Conservation (phyloP, 257 asterid species). For the Penstemon barbatus region DNA sequence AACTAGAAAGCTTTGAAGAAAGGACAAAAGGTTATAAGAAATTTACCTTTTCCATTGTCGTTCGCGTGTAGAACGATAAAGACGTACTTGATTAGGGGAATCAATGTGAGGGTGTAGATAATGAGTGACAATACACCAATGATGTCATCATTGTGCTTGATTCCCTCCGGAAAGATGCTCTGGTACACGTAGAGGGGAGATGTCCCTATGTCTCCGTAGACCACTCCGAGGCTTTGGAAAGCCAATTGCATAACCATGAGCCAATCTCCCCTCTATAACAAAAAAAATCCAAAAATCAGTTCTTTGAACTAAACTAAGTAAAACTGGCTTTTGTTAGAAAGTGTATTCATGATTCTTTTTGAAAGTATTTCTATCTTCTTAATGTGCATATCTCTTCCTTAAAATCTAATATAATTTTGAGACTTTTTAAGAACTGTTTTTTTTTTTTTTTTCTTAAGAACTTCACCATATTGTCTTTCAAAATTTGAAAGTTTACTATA, state of each 20-base stretch:
- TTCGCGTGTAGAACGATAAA: conserved; percentile 55
- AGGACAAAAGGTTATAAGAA: too few species aligned
- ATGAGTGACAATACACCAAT: conserved; percentile 55
- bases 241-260: conserved; percentile 43
- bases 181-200: conserved; percentile 58
- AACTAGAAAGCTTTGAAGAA: too few species aligned
- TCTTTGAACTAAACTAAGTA: background rate
- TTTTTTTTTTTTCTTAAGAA: too few species aligned
- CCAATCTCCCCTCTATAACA: conserved; percentile 33
- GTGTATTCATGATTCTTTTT: too few species aligned
- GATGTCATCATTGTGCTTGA: conserved; percentile 49
- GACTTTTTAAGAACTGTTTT: too few species aligned
- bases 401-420: too few species aligned
- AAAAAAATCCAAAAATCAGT: background rate
- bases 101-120: conserved; percentile 50
- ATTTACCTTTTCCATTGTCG: conserved; percentile 61
- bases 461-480: too few species aligned
- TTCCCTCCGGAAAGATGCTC: conserved; percentile 41
- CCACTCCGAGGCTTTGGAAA: conserved; percentile 62
- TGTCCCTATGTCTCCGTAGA: conserved; percentile 67
- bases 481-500: too few species aligned
- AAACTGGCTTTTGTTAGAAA: too few species aligned
- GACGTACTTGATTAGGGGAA: conserved; percentile 55
- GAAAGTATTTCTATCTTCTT: too few species aligned
- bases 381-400: too few species aligned